These are phyloP conservation scores for Apiospora phragmitis DNA, from an alignment of 2,329 filamentous ascomycete genomes.

Conservation along the genomic window DNA sequence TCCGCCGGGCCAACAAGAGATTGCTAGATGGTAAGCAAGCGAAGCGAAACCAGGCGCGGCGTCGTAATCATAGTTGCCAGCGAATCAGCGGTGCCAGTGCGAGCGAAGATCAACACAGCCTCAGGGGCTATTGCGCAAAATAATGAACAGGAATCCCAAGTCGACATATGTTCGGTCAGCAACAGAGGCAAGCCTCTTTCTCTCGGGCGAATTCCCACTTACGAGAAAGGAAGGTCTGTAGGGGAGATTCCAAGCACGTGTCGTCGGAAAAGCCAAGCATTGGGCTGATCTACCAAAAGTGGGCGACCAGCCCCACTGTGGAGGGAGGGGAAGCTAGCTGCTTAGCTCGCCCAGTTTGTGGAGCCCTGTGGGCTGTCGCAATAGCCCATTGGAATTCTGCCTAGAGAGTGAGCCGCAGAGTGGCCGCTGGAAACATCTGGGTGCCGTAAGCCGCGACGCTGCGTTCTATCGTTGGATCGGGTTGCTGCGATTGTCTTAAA, in stretches of 20 bases:
- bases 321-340: neutral
- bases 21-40: neutral
- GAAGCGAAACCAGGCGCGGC: neutral
- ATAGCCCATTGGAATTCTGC: neutral
- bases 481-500: neutral
- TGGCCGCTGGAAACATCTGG: neutral
- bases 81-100: neutral
- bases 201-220: neutral
- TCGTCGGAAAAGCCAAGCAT: constrained; percentile 4
- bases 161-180: neutral
- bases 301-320: neutral
- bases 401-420: neutral
- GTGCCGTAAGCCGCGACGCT: neutral
- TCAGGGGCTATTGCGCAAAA: neutral
- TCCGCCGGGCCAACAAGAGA: neutral
- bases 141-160: neutral
- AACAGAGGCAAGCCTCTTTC: neutral
- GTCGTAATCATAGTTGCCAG: neutral
- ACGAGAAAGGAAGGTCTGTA: neutral
- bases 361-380: neutral
- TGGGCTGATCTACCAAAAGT: neutral
- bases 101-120: neutral
- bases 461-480: neutral
- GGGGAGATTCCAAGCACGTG: neutral
- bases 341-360: neutral